phyloP scores from a whole-genome alignment of 2,329 filamentous ascomycete genomes.

The Nigrospora osmanthi region DNA sequence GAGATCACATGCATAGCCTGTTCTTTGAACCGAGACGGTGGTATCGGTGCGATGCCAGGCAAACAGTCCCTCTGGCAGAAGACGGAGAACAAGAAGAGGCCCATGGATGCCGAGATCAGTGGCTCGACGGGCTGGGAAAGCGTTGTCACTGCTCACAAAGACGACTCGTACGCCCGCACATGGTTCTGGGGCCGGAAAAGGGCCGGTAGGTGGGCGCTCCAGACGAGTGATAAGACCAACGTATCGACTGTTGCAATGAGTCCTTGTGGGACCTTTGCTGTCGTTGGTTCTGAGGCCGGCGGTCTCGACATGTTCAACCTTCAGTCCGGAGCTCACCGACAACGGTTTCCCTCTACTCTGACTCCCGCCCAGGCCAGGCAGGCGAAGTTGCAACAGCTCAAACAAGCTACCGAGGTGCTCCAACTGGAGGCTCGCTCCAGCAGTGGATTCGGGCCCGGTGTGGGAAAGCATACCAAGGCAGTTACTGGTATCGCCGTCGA shows the following conservation, averaged over 20 bases:
- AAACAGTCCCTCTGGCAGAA: constrained; percentile 81
- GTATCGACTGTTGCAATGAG: constrained; percentile 85
- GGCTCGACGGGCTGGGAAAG: constrained; percentile 93
- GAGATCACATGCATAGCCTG: constrained; percentile 89
- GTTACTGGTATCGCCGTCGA: constrained; percentile 86
- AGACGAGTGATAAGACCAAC: constrained; percentile 74
- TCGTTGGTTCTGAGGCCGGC: constrained; percentile 78
- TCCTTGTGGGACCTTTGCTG: constrained; percentile 85
- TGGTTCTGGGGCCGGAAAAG: constrained; percentile 98
- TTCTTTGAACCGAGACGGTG: constrained; percentile 88
- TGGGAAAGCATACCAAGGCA: constrained; percentile 70
- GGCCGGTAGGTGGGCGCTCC: constrained; percentile 87
- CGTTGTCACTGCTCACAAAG: constrained; percentile 84
- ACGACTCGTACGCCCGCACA: constrained; percentile 77
- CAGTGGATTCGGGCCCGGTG: constrained; percentile 36
- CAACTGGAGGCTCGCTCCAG: constrained; percentile 41
- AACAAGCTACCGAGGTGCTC: constrained; percentile 48
- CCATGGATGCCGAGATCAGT: constrained; percentile 62
- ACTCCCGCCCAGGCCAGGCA: constrained; percentile 74
- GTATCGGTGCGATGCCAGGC: constrained; percentile 77
- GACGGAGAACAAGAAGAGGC: constrained; percentile 52
- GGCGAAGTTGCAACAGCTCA: constrained; percentile 57
- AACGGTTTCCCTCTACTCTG: constrained; percentile 74
- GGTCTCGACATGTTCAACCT: constrained; percentile 94
- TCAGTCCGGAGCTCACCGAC: constrained; percentile 83